Base-by-base conservation (phyloP, 176 grass and related monocot species). In the Neostapfia colusana region DNA sequence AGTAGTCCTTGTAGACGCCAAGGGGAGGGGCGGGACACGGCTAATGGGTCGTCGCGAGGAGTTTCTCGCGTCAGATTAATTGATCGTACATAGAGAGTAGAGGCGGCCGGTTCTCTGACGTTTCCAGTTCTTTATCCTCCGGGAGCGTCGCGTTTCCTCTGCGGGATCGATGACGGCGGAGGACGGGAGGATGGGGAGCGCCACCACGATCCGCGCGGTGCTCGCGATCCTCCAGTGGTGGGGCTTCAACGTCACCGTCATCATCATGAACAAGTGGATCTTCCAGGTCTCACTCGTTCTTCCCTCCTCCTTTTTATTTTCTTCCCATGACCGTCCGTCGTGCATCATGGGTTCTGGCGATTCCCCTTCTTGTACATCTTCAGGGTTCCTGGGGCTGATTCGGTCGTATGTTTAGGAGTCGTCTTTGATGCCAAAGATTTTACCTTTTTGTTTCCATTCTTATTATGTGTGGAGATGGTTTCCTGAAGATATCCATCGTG, bases 231-330 rank as follows among this genome's bases (percentile, higher is more conserved):
- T 98, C 24, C 95, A 98, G 72, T 98, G 95, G 95, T 94, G 95
- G 95, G 82, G 87, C 10, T 98, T 98, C 91, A 98, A 98, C 86
- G 95, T 98, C 76, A 94, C 95, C 50, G 95, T 98, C 64, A 94
- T 98, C 89, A 98, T 98, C 87, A 98, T 98, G 82, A 98, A 98
- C 82, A 98, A 98, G 83, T 98, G 91, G 95, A 98, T 98, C 91
- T 98, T 98, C 86, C 91, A 98, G 95, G 95, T 94, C 15, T 0
- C 50, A 44, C 40, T 35, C n/a, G 37, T n/a, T 58, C 40, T n/a
- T n/a, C n/a, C n/a, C n/a, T n/a, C n/a, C n/a, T n/a, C n/a, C n/a
- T n/a, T n/a, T n/a, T n/a, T n/a, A n/a, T n/a, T 20, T 51, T 8
- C 28, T 78, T 45, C 20, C 16, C 11, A n/a, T 62, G n/a, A 53